A percentile compares a stretch with the other conserved stretches of the same genome.
Conservation (phyloP, 148 eudicot species). For the Chenopodium suecicum region DNA sequence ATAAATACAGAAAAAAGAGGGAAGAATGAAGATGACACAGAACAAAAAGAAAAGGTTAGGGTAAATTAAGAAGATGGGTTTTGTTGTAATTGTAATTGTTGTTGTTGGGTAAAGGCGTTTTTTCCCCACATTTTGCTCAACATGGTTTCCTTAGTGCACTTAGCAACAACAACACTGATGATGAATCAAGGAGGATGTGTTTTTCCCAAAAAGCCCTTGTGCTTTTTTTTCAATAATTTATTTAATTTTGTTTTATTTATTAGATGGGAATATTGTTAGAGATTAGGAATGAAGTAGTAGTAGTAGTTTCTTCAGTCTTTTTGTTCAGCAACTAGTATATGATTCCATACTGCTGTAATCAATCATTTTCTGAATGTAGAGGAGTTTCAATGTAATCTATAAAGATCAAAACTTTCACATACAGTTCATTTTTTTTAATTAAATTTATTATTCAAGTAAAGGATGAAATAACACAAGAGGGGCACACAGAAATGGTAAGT, state of each 20-base stretch:
- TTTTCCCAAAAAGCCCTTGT: conserved; percentile 19
- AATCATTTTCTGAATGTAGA: conserved; percentile 32
- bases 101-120: conserved; percentile 16
- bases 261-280: conserved; percentile 25
- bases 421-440: neutral
- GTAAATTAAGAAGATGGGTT: too few species aligned
- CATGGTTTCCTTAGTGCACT: neutral
- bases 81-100: neutral
- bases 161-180: neutral
- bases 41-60: too few species aligned
- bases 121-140: conserved; percentile 4
- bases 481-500: conserved; percentile 26
- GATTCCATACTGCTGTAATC: conserved; percentile 33
- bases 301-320: conserved; percentile 4
- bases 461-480: conserved; percentile 7
- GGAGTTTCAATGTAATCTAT: conserved; percentile 22
- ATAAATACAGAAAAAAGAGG: too few species aligned
- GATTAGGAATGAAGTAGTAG: conserved; percentile 14
- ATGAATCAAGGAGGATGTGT: conserved; percentile 19
- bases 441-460: neutral
- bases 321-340: conserved; percentile 10
- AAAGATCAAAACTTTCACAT: conserved; percentile 14
- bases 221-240: neutral
- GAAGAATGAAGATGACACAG: too few species aligned
- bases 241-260: neutral